Evolutionary conservation across 2,329 filamentous ascomycete genomes (phyloP).

Genomic region (Herpotrichia juniperi): DNA sequence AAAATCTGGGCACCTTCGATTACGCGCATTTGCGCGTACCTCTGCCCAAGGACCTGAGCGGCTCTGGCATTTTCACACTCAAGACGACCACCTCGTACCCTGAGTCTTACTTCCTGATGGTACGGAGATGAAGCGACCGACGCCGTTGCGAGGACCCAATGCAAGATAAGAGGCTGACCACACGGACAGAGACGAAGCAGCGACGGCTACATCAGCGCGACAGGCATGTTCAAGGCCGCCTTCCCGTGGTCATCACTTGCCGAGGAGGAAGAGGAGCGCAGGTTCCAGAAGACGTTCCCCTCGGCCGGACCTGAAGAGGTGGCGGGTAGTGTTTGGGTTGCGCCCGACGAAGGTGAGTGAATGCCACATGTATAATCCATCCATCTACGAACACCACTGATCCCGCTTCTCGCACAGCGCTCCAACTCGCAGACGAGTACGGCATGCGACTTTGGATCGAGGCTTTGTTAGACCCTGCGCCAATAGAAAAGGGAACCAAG

Average conservation of each 20-base stretch:
- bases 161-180: constrained; percentile 29
- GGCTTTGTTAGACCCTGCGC: constrained; percentile 87
- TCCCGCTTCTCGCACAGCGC: constrained; percentile 62
- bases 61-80: constrained; percentile 87
- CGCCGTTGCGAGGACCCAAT: constrained; percentile 12
- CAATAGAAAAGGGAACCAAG: constrained; percentile 71
- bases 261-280: constrained; percentile 78
- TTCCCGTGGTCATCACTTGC: constrained; percentile 77
- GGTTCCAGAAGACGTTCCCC: constrained; percentile 80
- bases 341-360: constrained; percentile 70
- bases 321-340: constrained; percentile 95
- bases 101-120: constrained; percentile 95
- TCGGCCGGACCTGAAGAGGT: constrained; percentile 90
- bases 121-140: constrained; percentile 47
- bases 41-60: constrained; percentile 84
- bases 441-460: constrained; percentile 84
- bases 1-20: constrained; percentile 84
- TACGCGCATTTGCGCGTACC: constrained; percentile 95
- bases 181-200: constrained; percentile 71
- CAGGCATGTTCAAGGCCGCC: constrained; percentile 90
- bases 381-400: constrained; percentile 14
- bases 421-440: constrained; percentile 86
- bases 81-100: constrained; percentile 68
- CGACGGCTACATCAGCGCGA: constrained; percentile 84
- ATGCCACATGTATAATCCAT: neutral